Percentiles rank a stretch among this genome's conserved stretches.
phyloP scores from a whole-genome alignment of 208 protist genomes.

The Crithidia expoeki region DNA sequence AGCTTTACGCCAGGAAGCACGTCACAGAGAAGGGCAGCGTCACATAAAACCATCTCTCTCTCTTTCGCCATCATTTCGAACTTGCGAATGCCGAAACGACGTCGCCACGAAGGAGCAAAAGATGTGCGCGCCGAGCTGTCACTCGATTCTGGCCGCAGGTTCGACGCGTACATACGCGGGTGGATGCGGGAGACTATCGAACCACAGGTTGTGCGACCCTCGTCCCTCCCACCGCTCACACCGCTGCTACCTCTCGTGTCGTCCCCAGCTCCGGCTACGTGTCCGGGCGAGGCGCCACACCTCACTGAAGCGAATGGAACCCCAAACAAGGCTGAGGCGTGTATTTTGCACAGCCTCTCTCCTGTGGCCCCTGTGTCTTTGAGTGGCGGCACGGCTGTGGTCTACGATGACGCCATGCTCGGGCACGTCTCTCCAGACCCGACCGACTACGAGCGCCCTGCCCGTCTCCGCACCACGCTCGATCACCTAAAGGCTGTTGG shows the following conservation, averaged over 20 bases:
- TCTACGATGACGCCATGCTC: conserved; percentile 66
- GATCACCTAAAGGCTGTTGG: conserved; percentile 70
- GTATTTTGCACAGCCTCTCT: background rate
- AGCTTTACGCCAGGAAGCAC: too few relatives aligned
- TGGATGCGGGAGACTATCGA: conserved; percentile 28
- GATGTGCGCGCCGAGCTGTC: conserved; percentile 4
- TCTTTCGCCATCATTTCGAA: background rate
- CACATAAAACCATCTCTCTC: background rate
- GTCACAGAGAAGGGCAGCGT: background rate
- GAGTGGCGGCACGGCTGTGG: conserved; percentile 53
- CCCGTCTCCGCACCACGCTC: conserved; percentile 61
- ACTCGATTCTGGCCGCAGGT: conserved; percentile 23
- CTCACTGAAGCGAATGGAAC: background rate
- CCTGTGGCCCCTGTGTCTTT: background rate
- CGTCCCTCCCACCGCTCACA: conserved; percentile 17
- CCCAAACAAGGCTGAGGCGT: background rate
- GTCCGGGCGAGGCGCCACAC: background rate
- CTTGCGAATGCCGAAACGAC: conserved; percentile 21
- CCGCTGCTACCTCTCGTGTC: conserved; percentile 14
- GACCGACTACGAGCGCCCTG: conserved; percentile 74
- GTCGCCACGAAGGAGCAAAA: conserved; percentile 5
- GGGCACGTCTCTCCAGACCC: conserved; percentile 60
- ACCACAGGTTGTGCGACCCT: conserved; percentile 1
- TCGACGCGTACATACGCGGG: conserved; percentile 40
- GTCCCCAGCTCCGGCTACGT: background rate